phyloP scores from a whole-genome alignment of 805 yeast species.

The Helenozyma rhizophorensis region DNA sequence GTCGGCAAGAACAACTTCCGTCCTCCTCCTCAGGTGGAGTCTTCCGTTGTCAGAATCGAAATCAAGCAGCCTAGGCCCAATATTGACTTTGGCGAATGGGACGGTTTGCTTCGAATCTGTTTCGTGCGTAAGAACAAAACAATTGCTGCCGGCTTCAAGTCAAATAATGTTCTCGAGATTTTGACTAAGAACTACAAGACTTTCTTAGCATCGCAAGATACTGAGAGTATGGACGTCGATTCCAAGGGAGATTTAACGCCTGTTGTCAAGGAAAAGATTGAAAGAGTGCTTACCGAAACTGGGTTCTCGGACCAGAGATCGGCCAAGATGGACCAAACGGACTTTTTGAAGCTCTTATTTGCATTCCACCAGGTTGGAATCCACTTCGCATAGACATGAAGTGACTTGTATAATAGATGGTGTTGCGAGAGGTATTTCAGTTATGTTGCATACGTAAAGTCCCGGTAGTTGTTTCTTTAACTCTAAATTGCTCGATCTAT shows the following conservation, averaged over 20 bases:
- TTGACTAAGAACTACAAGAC: slow-evolving; percentile 86
- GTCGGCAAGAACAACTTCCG: slow-evolving; percentile 95
- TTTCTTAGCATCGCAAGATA: slow-evolving; percentile 52
- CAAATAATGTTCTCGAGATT: slow-evolving; percentile 71
- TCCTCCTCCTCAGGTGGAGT: slow-evolving; percentile 98
- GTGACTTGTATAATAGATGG: no score
- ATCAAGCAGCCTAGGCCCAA: slow-evolving; percentile 92
- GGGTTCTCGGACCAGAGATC: slow-evolving; percentile 84
- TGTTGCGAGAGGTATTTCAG: no score
- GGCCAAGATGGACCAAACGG: slow-evolving; percentile 92
- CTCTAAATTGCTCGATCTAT: slow-evolving; percentile 1
- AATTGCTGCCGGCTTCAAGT: slow-evolving; percentile 86
- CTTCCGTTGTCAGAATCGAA: slow-evolving; percentile 91
- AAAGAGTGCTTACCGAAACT: slow-evolving; percentile 70
- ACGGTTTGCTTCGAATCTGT: slow-evolving; percentile 85
- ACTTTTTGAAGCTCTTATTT: slow-evolving; percentile 76
- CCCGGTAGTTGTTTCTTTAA: slow-evolving; percentile 2
- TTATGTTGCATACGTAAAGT: no score
- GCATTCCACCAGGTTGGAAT: slow-evolving; percentile 97
- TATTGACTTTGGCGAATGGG: slow-evolving; percentile 94
- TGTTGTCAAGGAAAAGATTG: slow-evolving; percentile 65
- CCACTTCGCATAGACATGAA: slow-evolving; percentile 70
- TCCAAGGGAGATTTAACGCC: slow-evolving; percentile 37
- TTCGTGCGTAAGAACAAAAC: slow-evolving; percentile 94
- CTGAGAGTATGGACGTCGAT: slow-evolving; percentile 38